Evolutionary conservation across 192 early-diverging fungal species (phyloP), one percentile per base, ranked within the genome.

Genomic region (Backusella westeae): DNA sequence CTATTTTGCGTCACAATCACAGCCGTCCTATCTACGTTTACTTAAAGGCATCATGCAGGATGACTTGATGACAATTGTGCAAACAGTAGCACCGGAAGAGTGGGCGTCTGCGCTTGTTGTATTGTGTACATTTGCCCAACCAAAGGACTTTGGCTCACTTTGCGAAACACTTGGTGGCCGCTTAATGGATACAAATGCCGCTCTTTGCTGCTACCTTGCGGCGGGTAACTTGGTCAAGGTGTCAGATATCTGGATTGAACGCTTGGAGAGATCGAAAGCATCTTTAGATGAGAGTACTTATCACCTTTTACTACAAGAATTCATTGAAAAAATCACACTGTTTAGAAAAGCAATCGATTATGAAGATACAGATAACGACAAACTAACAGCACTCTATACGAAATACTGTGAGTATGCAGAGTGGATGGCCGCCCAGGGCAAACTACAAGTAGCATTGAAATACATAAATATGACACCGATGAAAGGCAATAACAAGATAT

Each of bases 21-120:
- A 91, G 36, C 88, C 9, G 1, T 1, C 90, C 39, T 98, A 98
- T 77, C 78, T 95, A 17, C 93, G 94, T 41, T 86, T 98, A 1
- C 80, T 99, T 65, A 86, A 96, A 75, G 87, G 89, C 67, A 89
- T 99, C 56, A 89, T 94, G 1, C 82, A 88, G 12, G 91, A 90
- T 23, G 94, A 98, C 77, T 80, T 98, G 69, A 81, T 77, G 14
- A 93, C 96, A 79, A 86, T 98, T 67, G 96, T 97, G 0, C 81
- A 85, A 49, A 89, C 93, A 67, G 91, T 90, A 1, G 86, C 90
- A 46, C 75, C 98, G 73, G 85, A 87, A 29, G 93, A 93, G 66
- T 99, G 98, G 98, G 92, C 94, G 78, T 94, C 98, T 77, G 85
- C 97, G 34, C 81, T 98, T 34, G 97, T 95, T 8, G 85, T 98